A percentile compares a stretch with the other conserved stretches of the same genome.
phyloP scores from a whole-genome alignment of 2,329 filamentous ascomycete genomes.

The Arthroderma sp. region DNA sequence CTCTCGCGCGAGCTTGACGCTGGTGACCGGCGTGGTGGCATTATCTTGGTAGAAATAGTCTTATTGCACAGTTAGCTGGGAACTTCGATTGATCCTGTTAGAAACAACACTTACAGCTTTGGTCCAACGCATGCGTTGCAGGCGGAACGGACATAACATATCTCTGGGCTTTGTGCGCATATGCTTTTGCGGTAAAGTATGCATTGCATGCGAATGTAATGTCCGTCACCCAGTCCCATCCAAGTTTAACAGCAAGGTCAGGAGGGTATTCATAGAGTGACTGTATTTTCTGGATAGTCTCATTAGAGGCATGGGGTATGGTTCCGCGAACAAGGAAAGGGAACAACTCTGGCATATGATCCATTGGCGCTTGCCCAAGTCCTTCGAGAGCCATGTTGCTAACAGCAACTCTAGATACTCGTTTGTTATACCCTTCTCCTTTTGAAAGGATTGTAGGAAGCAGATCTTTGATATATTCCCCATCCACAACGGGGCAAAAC shows the following conservation, averaged over 20 bases:
- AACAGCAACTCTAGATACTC: conserved; percentile 4
- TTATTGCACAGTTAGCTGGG: background rate
- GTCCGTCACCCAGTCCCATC: conserved; percentile 12
- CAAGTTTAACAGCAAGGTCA: conserved; percentile 8
- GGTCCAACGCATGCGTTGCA: conserved; percentile 10
- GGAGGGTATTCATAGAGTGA: conserved; percentile 11
- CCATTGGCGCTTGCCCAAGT: background rate
- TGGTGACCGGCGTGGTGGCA: conserved; percentile 7
- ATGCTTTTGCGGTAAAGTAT: conserved; percentile 8
- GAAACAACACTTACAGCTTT: conserved; percentile 10
- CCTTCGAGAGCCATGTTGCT: conserved; percentile 11
- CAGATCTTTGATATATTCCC: conserved; percentile 9
- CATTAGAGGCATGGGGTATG: conserved; percentile 6
- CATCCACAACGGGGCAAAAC: conserved; percentile 12
- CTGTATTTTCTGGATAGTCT: conserved; percentile 7
- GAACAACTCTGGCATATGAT: conserved; percentile 10
- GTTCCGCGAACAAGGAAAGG: conserved; percentile 10
- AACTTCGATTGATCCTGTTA: background rate
- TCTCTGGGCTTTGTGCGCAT: conserved; percentile 7
- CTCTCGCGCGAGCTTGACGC: conserved; percentile 5
- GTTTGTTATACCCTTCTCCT: conserved; percentile 4
- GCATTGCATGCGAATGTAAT: conserved; percentile 13
- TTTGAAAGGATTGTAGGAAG: background rate
- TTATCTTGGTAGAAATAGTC: conserved; percentile 9
- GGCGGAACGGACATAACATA: conserved; percentile 13